Evolutionary conservation across 805 yeast species (phyloP), one percentile per base, ranked within the genome.

Genomic region (Pichia manshurica): DNA sequence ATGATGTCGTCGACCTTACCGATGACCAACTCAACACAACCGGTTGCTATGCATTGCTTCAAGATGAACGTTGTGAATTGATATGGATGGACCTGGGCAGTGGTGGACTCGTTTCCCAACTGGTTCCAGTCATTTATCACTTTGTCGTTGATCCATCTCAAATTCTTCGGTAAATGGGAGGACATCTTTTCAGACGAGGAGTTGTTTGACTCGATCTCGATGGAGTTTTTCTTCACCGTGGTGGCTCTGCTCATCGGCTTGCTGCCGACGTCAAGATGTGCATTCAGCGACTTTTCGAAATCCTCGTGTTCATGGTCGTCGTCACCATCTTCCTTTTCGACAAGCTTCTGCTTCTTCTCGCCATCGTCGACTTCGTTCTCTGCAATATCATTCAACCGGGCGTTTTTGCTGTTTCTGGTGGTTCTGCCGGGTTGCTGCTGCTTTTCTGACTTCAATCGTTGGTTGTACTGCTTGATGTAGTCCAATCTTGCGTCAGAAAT

Each of bases 11-110:
- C 78, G 25, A 87, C 96, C 65, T 87, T 86, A 25, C 97, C 99
- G 49, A 87, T 72, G 12, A 91, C 74, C 37, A 93, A 69, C 56
- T 86, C 93, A n/a, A 90, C 86, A 17, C 85, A 79, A 8, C 93
- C 95, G 2, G 84, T 69, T 54, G 84, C 88, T 56, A 85, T 78
- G 42, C 96, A 95, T 60, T 87, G 84, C 53, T 80, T 78, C 52
- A 91, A 68, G 10, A 91, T 71, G 61, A 78, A 86, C 46, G 84
- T 84, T n/a, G 98, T 91, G 67, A 93, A 90, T 61, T 84, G 84
- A 68, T 84, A 88, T 2, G 99, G 98, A 62, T 91, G 97, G 5
- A 93, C 96, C 67, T 93, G 98, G 0, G 97, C 98, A 1, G 97
- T 91, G 13, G 95, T 81, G 51, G 84, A 90, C 28, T 78, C 75